These are phyloP conservation scores for Boletus rex-veris DNA, from an alignment of 768 basidiomycete genomes.

Conservation along the genomic window DNA sequence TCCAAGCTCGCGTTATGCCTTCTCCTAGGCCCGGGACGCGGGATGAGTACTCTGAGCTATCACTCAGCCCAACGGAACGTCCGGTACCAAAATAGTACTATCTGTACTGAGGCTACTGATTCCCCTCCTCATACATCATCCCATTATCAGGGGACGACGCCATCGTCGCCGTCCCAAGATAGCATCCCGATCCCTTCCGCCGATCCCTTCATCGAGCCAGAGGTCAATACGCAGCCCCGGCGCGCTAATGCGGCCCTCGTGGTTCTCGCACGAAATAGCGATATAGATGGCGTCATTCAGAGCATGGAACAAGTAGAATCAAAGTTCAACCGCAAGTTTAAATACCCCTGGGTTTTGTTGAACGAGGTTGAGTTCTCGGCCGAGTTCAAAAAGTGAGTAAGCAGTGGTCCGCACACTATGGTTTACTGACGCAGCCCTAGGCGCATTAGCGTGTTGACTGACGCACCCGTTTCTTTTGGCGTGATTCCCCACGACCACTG, in stretches of 20 bases:
- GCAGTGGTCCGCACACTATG: background rate
- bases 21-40: constrained; percentile 14
- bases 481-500: constrained; percentile 59
- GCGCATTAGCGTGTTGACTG: constrained; percentile 36
- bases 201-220: constrained; percentile 2
- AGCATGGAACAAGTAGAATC: constrained; percentile 56
- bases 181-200: constrained; percentile 1
- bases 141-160: background rate
- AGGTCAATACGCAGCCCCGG: background rate
- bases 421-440: constrained; percentile 25
- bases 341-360: constrained; percentile 63
- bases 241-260: constrained; percentile 61
- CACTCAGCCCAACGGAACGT: constrained; percentile 1
- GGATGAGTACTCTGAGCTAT: background rate
- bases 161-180: background rate
- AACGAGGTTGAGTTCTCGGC: constrained; percentile 58
- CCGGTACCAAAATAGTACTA: background rate
- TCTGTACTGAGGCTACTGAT: background rate
- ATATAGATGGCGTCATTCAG: constrained; percentile 41
- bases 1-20: constrained; percentile 21
- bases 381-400: constrained; percentile 46
- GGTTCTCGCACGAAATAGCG: constrained; percentile 49
- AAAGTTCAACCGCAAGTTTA: constrained; percentile 53
- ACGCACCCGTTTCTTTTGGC: constrained; percentile 49
- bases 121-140: background rate